Base-by-base conservation (phyloP, 164 flowering plant genomes). In the Stephania cephalantha region DNA sequence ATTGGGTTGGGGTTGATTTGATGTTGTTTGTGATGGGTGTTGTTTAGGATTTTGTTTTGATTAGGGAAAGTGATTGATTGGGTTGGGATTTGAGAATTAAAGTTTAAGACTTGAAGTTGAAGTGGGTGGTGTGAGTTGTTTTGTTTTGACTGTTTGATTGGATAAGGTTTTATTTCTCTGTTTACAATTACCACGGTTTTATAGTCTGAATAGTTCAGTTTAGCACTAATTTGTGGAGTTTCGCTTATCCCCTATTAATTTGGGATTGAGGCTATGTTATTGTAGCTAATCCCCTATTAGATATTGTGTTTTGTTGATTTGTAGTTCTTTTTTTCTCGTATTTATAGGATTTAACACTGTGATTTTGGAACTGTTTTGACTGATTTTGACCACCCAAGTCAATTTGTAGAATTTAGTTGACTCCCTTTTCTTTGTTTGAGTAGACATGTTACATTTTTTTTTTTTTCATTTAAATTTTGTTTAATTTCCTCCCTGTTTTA, bases 351-450 rank as follows among this genome's bases (percentile, higher is more conserved):
- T 30, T 67, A 29, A 29, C 15, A 44, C 11, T 35, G 42, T 35
- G 1, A 35, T 35, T 35, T 35, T 35, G 42, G 42, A 35, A 35
- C 42, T 35, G 42, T 4, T 35, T 35, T 35, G 42, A 35, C 42
- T 35, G 42, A 35, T 35, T 35, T 35, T 35, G 42, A 35, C 42
- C 42, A 35, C 42, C 42, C 42, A 35, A 35, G 42, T 48, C 31
- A 42, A 42, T 61, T 44, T 73, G 31, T 35, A 71, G 63, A 29
- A 50, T 71, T 71, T 71, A 29, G 63, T 18, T 11, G 53, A 35
- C 42, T 55, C 17, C 17, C 17, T 55, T 15, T 12, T 15, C 18
- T 55, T 9, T 55, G 17, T 55, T 55, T 55, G 63, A 55, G 63
- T 15, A 55, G 17, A 55, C 11, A 12, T 55, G 63, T 55, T 0